Base-by-base conservation (phyloP, 2,329 filamentous ascomycete species). In the Nothopassalora personata region DNA sequence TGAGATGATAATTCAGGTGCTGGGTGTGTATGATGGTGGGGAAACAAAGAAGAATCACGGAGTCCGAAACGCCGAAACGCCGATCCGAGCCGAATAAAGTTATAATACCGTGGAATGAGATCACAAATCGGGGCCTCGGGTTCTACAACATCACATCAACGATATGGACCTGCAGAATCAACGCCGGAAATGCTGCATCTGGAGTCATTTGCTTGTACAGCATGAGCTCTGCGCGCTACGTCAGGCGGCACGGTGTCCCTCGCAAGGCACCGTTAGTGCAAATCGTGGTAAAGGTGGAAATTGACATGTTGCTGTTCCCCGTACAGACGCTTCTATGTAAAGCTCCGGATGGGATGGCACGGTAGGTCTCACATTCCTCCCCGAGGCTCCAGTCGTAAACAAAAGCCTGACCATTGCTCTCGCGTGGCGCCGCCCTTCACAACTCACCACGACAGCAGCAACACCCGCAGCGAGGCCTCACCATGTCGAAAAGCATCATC, bases 401-500 rank as follows among this genome's bases (percentile, higher is more conserved):
- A n/a, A 43, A 43, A 43, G 39, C 13, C 39, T 43, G 39, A n/a
- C 39, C n/a, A n/a, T 43, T n/a, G 5, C 39, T 43, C 39, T 43
- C 39, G 39, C n/a, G 39, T n/a, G 39, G 8, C 23, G 39, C 39
- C 18, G 13, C 7, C 39, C 5, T 18, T 43, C 13, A 2, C 30
- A 19, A 10, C 28, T 4, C 15, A 18, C 49, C 34, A 18, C 49
- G 15, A 30, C 28, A 30, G 10, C 27, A 34, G 5, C 6, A n/a
- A 51, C 10, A 31, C 9, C 10, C 15, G 34, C 6, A 54, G 51
- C 53, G 53, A 34, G 47, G 51, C 39, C 19, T 28, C 18, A 54
- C 13, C 45, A 59, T 59, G 57, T 30, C 57, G 5, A 59, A 56
- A 39, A 56, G 56, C 27, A 70, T 79, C 30, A 71, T 79, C 54